These are phyloP conservation scores for Dentipellis fragilis DNA, from an alignment of 768 basidiomycete genomes.

Conservation along the genomic window DNA sequence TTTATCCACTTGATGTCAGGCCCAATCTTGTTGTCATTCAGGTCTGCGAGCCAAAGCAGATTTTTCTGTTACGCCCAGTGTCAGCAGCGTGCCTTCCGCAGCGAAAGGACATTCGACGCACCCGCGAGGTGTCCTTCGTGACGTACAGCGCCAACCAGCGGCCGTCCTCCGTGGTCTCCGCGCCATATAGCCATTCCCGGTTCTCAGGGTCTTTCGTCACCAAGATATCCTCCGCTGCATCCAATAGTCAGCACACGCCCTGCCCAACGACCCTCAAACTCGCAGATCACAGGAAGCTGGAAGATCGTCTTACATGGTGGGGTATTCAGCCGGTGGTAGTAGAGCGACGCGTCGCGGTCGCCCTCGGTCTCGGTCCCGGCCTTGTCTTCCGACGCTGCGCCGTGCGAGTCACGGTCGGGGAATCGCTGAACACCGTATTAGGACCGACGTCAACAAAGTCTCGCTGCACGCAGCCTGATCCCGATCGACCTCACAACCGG, in stretches of 20 bases:
- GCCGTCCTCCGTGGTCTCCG: slow-evolving; percentile 52
- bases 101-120: slow-evolving; percentile 17
- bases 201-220: slow-evolving; percentile 54
- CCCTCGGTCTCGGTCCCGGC: slow-evolving; percentile 49
- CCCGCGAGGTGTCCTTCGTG: slow-evolving; percentile 52
- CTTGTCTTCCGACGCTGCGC: slow-evolving; percentile 35
- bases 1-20: slow-evolving; percentile 65
- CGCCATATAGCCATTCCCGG: slow-evolving; percentile 55
- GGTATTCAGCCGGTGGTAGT: slow-evolving; percentile 68
- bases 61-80: slow-evolving; percentile 43
- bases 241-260: no score
- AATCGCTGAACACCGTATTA: slow-evolving; percentile 32
- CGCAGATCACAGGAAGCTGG: no score
- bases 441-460: background rate
- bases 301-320: slow-evolving; percentile 57
- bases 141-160: slow-evolving; percentile 50
- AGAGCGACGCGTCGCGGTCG: slow-evolving; percentile 64
- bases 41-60: slow-evolving; percentile 62
- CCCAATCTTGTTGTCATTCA: slow-evolving; percentile 48
- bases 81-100: background rate
- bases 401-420: slow-evolving; percentile 40
- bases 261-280: background rate
- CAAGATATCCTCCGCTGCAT: slow-evolving; percentile 55
- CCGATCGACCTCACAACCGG: background rate
- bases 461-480: background rate